A percentile compares a stretch with the other conserved stretches of the same genome.
Evolutionary conservation across 441 rosid species (phyloP).

Genomic region (Flueggea neowawraea): DNA sequence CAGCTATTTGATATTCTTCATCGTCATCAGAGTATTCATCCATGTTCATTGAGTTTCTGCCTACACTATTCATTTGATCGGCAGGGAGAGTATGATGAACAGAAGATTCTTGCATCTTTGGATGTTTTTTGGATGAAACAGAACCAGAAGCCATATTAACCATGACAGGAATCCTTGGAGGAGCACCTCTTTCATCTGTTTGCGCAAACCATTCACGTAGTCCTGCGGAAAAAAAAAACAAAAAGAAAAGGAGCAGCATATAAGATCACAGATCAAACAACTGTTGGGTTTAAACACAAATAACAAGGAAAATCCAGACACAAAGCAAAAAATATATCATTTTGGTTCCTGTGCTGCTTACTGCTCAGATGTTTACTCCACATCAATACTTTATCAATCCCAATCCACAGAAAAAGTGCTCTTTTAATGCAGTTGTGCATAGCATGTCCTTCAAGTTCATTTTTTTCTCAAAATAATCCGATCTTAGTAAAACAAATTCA

Average conservation of each 20-base stretch:
- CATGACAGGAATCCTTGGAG: slow-evolving; percentile 97
- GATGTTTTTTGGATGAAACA: slow-evolving; percentile 45
- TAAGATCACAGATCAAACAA: neutral
- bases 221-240: slow-evolving; percentile 40
- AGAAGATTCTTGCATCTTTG: slow-evolving; percentile 46
- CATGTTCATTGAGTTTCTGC: slow-evolving; percentile 70
- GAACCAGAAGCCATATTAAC: slow-evolving; percentile 94
- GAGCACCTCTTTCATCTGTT: slow-evolving; percentile 94
- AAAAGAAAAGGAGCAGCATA: neutral
- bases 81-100: slow-evolving; percentile 47
- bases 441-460: no score
- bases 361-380: no score
- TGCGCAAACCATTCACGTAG: slow-evolving; percentile 97
- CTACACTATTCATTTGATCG: slow-evolving; percentile 63
- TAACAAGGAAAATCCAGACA: no score
- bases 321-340: no score
- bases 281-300: neutral
- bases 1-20: slow-evolving; percentile 91
- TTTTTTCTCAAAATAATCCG: no score
- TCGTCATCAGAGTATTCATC: slow-evolving; percentile 98
- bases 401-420: no score
- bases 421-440: no score
- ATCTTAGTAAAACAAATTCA: no score
- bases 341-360: no score
- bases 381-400: no score